Evolutionary conservation across 805 yeast genomes (phyloP), one percentile per base, ranked within the genome.

Genomic region (Suhomyces xylopsoci): DNA sequence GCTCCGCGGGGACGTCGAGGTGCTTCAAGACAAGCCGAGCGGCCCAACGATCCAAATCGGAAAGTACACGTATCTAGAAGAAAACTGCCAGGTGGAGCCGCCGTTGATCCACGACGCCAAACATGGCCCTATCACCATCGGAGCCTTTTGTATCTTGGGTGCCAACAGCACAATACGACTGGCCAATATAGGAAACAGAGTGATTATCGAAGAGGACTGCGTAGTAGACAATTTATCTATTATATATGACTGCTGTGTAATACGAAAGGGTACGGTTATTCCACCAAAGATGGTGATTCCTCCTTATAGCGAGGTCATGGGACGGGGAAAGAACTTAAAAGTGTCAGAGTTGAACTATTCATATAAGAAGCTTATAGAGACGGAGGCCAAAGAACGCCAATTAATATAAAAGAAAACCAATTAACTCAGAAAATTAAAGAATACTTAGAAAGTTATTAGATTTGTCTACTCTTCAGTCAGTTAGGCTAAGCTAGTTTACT

Each of bases 201-300:
- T 81, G 1, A 52, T 69, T 8, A 65, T 83, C 2, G 86, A 83
- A 5, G 53, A 55, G 1, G 56, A 67, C 32, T 79, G 83, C 53
- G 50, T 54, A 0, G 54, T 82, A 14, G 70, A 64, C 1, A 64
- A 70, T 41, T 58, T 68, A 22, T 66, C 76, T 7, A 67, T 76
- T 1, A 63, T 83, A 12, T 74, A 80, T 58, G 88, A 82, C 48
- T 80, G 85, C 59, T 80, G 83, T 51, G 55, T 79, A 2, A 68
- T 83, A 3, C 71, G 73, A 20, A 66, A 70, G 48, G 74, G 73
- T 12, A 70, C 79, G 0, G 54, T 57, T 2, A 56, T 83, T 2
- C 82, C 83, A 0, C 66, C 71, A 2, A 69, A 68, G 14, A 63
- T 64, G 53, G 74, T 77, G 22, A 69, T 82, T n/a, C 84, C 87